Conservation (phyloP, 78 protist species). For the Chrysochromulina tobinii region DNA sequence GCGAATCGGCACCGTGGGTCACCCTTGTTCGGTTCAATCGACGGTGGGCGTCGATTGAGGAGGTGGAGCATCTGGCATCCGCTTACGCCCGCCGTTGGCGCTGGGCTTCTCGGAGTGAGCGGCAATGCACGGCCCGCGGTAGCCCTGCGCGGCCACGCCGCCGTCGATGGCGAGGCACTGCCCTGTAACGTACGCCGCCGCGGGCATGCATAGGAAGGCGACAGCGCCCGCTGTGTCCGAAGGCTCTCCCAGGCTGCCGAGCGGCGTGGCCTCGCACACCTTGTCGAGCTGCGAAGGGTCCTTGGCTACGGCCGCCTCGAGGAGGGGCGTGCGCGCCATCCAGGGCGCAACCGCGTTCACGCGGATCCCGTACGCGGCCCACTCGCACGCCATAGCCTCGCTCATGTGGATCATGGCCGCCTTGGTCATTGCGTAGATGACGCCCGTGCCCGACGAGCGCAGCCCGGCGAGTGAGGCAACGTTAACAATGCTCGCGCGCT, state of each 20-base stretch:
- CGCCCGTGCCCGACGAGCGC: slow-evolving; percentile 18
- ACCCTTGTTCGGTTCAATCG: too few species aligned
- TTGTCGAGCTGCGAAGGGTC: neutral
- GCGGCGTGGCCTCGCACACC: slow-evolving; percentile 24
- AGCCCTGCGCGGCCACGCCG: slow-evolving; percentile 40
- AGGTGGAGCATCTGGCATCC: too few species aligned
- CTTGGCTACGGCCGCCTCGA: neutral
- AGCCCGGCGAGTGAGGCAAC: slow-evolving; percentile 33
- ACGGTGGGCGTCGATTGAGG: too few species aligned
- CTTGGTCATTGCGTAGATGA: slow-evolving; percentile 45
- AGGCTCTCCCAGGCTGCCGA: slow-evolving; percentile 41
- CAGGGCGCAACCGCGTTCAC: slow-evolving; percentile 50
- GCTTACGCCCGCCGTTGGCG: too few species aligned
- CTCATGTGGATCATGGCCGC: slow-evolving; percentile 40
- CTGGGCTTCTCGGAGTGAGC: too few species aligned
- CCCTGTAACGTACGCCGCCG: slow-evolving; percentile 46
- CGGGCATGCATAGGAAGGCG: slow-evolving; percentile 49
- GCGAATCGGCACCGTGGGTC: too few species aligned
- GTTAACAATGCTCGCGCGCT: neutral
- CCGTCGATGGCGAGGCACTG: slow-evolving; percentile 31
- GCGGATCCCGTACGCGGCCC: slow-evolving; percentile 37
- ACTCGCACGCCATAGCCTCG: slow-evolving; percentile 27
- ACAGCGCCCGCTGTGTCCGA: slow-evolving; percentile 25
- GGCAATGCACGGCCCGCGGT: neutral
- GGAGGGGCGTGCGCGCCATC: slow-evolving; percentile 9